These are phyloP conservation scores for Naganishia liquefaciens DNA, from an alignment of 1,284 basidiomycete species.

Conservation along the genomic window DNA sequence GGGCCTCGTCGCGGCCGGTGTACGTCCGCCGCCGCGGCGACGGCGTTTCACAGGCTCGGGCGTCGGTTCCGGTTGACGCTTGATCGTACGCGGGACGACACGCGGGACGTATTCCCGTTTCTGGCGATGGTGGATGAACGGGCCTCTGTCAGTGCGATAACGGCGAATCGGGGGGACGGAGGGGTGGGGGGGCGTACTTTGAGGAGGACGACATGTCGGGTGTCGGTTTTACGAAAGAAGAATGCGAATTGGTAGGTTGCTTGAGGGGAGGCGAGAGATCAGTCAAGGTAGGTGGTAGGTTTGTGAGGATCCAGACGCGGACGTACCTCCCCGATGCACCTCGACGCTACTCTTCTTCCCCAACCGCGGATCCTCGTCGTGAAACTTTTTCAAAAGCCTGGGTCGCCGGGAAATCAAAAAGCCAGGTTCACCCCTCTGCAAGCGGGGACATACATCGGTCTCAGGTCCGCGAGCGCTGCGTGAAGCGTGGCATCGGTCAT, in stretches of 20 bases:
- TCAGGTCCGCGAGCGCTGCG: conserved; percentile 30
- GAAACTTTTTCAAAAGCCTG: conserved; percentile 32
- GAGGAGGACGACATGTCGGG: conserved; percentile 33
- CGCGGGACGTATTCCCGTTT: conserved; percentile 30
- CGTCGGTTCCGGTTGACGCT: neutral
- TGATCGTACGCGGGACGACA: neutral
- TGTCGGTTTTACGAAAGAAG: conserved; percentile 35
- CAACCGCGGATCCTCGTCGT: conserved; percentile 28
- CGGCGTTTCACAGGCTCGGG: neutral
- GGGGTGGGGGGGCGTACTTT: conserved; percentile 13
- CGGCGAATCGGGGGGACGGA: neutral
- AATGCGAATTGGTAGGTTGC: conserved; percentile 34
- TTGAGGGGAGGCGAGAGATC: neutral
- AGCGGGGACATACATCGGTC: conserved; percentile 29
- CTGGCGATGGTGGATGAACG: conserved; percentile 2
- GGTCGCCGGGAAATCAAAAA: neutral
- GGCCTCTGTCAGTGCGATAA: too few species aligned
- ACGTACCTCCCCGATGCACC: conserved; percentile 33
- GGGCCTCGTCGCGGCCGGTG: neutral
- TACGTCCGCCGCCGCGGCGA: neutral
- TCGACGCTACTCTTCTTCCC: conserved; percentile 34
- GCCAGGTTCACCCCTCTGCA: neutral
- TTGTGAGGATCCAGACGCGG: too few species aligned
- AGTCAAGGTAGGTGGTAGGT: neutral
- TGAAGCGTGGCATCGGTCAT: conserved; percentile 34